Conservation (phyloP, 768 basidiomycete genomes). For the Albatrellus ellisii region DNA sequence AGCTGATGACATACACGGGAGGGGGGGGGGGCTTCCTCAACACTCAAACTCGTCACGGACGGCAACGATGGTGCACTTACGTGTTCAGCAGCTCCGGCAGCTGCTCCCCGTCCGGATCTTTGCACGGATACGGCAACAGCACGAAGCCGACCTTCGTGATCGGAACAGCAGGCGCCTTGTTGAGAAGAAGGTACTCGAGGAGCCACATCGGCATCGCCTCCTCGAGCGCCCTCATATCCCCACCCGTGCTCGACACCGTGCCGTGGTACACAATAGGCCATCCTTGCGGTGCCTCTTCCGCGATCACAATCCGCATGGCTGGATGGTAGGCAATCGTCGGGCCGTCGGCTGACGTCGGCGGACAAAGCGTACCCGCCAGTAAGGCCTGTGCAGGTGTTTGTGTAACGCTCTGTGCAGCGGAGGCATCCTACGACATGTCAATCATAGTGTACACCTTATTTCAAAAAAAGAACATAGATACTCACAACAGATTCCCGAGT, state of each 20-base stretch:
- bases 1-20: conserved; percentile 22
- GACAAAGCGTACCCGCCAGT: conserved; percentile 41
- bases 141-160: conserved; percentile 81
- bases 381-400: conserved; percentile 39
- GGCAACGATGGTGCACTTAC: conserved; percentile 32
- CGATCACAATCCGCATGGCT: conserved; percentile 57
- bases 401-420: conserved; percentile 16
- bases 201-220: conserved; percentile 80
- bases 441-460: background rate
- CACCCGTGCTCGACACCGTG: conserved; percentile 41
- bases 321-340: conserved; percentile 50
- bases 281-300: conserved; percentile 65
- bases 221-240: conserved; percentile 48
- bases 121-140: conserved; percentile 60
- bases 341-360: conserved; percentile 60
- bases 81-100: conserved; percentile 77
- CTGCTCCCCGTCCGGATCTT: conserved; percentile 41
- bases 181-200: conserved; percentile 70
- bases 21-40: too few species aligned
- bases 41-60: too few species aligned
- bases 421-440: conserved; percentile 1
- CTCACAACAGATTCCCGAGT: background rate
- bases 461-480: background rate
- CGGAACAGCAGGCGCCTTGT: conserved; percentile 38
- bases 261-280: conserved; percentile 74